Base-by-base conservation (phyloP, 2,329 filamentous ascomycete genomes). In the Trichoderma sp. region DNA sequence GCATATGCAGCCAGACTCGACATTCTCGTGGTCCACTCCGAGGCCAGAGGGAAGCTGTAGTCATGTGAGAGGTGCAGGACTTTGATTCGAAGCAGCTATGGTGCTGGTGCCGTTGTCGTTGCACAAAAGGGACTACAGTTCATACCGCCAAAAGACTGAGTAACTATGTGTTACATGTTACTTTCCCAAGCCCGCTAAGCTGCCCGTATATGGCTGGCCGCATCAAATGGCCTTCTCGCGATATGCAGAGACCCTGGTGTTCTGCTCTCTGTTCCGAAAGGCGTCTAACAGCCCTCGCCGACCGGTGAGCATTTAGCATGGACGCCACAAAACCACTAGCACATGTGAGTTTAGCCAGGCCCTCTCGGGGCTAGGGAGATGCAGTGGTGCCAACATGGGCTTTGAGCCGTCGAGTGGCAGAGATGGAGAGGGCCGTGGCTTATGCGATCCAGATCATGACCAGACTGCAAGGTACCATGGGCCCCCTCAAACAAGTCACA, bases 301-400 rank as follows among this genome's bases (percentile, higher is more conserved):
- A 62, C 70, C 64, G 64, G 70, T 72, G 70, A 68, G 64, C 70
- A 34, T 53, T 72, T 61, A 60, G 70, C 57, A 60, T 60, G 65
- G 70, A 63, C 70, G 70, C 70, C 70, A 72, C 70, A 15, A 68
- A 30, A 65, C 63, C 43, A 39, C 70, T 72, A 72, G 64, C 51
- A 68, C 11, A 34, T 51, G 66, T 12, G 56, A 62, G 36, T 28
- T 21, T 53, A 57, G 15, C 56, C 56, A 58, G 24, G 30, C 65
- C 36, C 34, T 39, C 24, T n/a, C 34, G 34, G 65, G 65, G 53
- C 56, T 60, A 68, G 34, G 64, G 43, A 60, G 43, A 47, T 34
- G 62, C 43, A 34, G 56, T 39, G 36, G 65, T 60, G 65, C 56
- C 34, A 30, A 28, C 36, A 24, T 68, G 65, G 9, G 14, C 12